These are phyloP conservation scores for Dillenia suffruticosa DNA, from an alignment of 164 flowering plant species.

Conservation along the genomic window DNA sequence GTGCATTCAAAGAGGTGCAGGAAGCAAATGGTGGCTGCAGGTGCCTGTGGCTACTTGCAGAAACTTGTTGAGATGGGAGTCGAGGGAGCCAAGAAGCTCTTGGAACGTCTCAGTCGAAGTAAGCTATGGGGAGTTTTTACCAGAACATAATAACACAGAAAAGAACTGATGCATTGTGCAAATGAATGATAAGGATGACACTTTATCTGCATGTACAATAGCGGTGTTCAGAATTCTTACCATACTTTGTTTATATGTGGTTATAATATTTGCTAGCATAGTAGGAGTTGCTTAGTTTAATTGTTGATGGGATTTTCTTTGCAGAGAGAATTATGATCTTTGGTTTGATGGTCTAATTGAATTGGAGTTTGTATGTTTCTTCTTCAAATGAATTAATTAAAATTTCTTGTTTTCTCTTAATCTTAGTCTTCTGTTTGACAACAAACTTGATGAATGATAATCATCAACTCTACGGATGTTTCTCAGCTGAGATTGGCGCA, in stretches of 20 bases:
- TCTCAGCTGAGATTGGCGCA: too few relatives aligned
- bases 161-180: not conserved
- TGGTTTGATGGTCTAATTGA: conserved; percentile 34
- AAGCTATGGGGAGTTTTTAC: conserved; percentile 82
- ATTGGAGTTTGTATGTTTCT: conserved; percentile 9
- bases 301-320: conserved; percentile 17
- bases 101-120: conserved; percentile 54
- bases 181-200: not conserved
- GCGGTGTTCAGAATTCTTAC: conserved; percentile 10
- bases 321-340: conserved; percentile 18
- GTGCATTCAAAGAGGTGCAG: conserved; percentile 58
- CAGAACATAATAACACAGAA: conserved; percentile 31
- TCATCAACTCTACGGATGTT: too few relatives aligned
- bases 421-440: conserved; percentile 1
- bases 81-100: conserved; percentile 77
- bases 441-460: not conserved
- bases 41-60: conserved; percentile 59
- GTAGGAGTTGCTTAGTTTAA: conserved; percentile 13
- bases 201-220: conserved; percentile 33
- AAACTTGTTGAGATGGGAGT: conserved; percentile 73
- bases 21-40: conserved; percentile 69
- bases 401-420: conserved; percentile 1
- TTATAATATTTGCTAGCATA: conserved; percentile 9
- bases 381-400: conserved; percentile 20
- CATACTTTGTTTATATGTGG: conserved; percentile 9